Base-by-base conservation (phyloP, 768 basidiomycete genomes). In the Paxillus ammoniavirescens region DNA sequence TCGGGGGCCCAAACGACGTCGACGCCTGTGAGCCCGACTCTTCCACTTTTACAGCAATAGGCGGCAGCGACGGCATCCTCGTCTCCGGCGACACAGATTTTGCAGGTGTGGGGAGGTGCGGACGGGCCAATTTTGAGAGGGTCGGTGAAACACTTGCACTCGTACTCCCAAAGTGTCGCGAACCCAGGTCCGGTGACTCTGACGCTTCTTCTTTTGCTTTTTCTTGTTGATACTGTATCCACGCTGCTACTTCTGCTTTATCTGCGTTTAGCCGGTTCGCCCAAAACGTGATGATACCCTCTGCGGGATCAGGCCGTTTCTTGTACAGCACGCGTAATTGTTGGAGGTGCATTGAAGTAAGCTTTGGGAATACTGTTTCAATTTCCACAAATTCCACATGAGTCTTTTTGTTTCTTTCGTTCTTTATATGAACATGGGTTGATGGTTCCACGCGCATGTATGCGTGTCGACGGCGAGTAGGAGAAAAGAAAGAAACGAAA, bases 31-130 rank as follows among this genome's bases (percentile, higher is more conserved):
- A 55, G 41, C 44, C 44, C 12, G 21, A 1, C 0, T 65, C 66
- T n/a, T 69, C 68, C 10, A 56, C 26, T 52, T 69, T 69, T 45
- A 71, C 57, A 8, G 62, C 64, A 33, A 69, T 71, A 23, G 64
- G 62, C 0, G 68, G 68, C 30, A 71, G 46, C n/a, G 70, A 71
- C 15, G 33, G 58, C 33, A 60, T 36, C 14, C 67, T 51, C 21
- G 51, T 51, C 2, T 52, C 49, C 1, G 57, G 68, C 6, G 67
- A 68, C 14, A 52, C 43, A 0, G 68, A 69, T 17, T 59, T 58
- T 15, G 69, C 56, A 26, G 68, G 68, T 0, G 68, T 69, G 1
- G 68, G 68, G 35, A 69, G 43, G 47, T 69, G 68, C 0, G 67
- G 56, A 1, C 54, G 57, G 41, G 64, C 54, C 50, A 52, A 50